Evolutionary conservation across 2,329 filamentous ascomycete species (phyloP), one percentile per base, ranked within the genome.

Genomic region (Trichophyton verrucosum): DNA sequence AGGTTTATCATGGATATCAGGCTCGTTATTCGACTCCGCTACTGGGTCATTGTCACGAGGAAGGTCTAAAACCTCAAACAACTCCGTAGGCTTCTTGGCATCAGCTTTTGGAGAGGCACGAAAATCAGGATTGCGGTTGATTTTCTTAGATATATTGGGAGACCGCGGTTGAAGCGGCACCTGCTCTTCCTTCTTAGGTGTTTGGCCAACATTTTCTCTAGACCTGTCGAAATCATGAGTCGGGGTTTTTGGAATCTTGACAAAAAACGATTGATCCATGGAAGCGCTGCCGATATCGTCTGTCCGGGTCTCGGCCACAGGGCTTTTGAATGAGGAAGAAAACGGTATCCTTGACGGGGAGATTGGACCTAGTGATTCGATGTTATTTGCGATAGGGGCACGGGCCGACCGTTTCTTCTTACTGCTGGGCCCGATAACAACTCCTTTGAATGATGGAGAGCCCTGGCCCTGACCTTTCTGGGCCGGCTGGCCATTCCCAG

Each of bases 101-200:
- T 55, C 51, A 2, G 27, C 11, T n/a, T 38, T n/a, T 30, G 51
- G n/a, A 15, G 15, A 9, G 24, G 15, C 24, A 9, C 27, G 27
- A n/a, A 27, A 55, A 13, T 55, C 51, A 20, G 15, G 8, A 36
- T 27, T 17, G 51, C 51, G 51, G 27, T 55, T 55, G n/a, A 36
- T 36, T 55, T 55, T 55, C n/a, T 55, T 55, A n/a, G 51, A 55
- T 55, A 55, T 55, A 55, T 55, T 55, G 8, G 51, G 51, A 8
- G 51, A 55, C n/a, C 51, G 30, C 13, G 24, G 27, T n/a, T 55
- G 22, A 6, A 44, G 40, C 15, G 51, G 8, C 13, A 11, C 24
- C 33, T 20, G 30, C 1, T 55, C 51, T 9, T 8, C 51, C n/a
- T 55, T 55, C 9, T 55, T 55, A 17, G 51, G 51, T 13, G 51